Conservation (phyloP, 371 early-diverging fungal species). For the Mucor velutinosus region DNA sequence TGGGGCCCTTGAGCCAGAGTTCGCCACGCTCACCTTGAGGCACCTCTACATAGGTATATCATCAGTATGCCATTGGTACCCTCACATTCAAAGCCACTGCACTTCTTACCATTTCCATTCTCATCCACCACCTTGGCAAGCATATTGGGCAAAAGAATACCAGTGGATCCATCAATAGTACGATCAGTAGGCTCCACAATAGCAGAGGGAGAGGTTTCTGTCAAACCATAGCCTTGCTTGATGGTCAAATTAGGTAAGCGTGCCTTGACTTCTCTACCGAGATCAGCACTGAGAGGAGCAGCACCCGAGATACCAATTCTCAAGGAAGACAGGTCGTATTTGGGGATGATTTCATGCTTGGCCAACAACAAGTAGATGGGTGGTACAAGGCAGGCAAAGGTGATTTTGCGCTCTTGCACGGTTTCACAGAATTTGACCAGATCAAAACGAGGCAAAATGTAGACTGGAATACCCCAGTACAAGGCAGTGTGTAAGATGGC, state of each 20-base stretch:
- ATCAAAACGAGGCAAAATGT: conserved; percentile 72
- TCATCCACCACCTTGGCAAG: conserved; percentile 70
- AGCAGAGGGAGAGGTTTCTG: conserved; percentile 23
- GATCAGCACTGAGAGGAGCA: conserved; percentile 76
- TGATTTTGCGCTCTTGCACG: conserved; percentile 61
- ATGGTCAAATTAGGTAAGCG: conserved; percentile 43
- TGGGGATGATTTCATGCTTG: conserved; percentile 63
- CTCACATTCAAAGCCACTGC: no score
- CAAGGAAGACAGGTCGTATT: conserved; percentile 69
- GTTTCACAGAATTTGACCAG: conserved; percentile 56
- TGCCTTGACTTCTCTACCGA: conserved; percentile 42
- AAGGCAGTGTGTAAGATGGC: conserved; percentile 28
- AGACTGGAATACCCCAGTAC: conserved; percentile 40
- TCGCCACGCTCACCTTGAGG: conserved; percentile 65
- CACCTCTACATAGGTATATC: not conserved
- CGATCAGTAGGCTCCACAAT: conserved; percentile 18
- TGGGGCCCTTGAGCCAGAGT: conserved; percentile 80
- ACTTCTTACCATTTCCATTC: conserved; percentile 47
- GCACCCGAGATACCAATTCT: conserved; percentile 70
- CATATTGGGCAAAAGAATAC: conserved; percentile 68
- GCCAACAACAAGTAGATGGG: conserved; percentile 71
- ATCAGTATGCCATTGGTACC: not conserved
- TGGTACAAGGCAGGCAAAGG: conserved; percentile 71
- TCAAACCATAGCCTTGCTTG: conserved; percentile 38
- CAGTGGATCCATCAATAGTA: conserved; percentile 56